Percentiles rank a stretch among this genome's conserved stretches.
These are phyloP conservation scores for Aspergillus saccharolyticus DNA, from an alignment of 495 filamentous ascomycete genomes.

Conservation along the genomic window DNA sequence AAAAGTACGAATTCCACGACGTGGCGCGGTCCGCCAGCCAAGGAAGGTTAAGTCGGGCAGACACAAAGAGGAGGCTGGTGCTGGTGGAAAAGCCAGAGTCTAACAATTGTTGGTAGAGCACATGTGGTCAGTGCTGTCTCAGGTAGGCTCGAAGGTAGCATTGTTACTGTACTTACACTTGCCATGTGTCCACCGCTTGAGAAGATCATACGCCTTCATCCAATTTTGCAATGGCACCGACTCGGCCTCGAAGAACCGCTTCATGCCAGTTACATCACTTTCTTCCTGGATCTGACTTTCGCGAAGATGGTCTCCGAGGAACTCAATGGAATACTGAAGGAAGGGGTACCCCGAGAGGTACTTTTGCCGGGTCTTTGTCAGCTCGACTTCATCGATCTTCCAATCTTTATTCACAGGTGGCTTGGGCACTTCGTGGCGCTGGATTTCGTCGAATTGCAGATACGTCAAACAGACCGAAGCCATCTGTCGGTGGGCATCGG, in stretches of 20 bases:
- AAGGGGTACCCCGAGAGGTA: not conserved
- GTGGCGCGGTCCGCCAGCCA: not conserved
- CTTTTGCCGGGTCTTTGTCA: not conserved
- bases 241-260: not conserved
- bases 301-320: not conserved
- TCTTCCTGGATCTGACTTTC: not conserved
- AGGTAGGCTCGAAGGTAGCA: too few relatives aligned
- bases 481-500: not conserved
- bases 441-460: not conserved
- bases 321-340: not conserved
- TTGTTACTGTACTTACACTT: not conserved
- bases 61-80: slow-evolving; percentile 1
- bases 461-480: not conserved
- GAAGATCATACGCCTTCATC: not conserved
- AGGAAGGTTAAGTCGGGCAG: not conserved
- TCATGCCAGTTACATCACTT: not conserved
- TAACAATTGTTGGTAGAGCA: not conserved
- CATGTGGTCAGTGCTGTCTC: not conserved
- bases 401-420: not conserved
- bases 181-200: not conserved
- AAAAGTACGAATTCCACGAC: not conserved
- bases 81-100: not conserved
- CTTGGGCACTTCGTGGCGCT: not conserved
- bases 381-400: not conserved
- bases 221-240: not conserved